Conservation (phyloP, 495 filamentous ascomycete species). For the Darksidea phi region DNA sequence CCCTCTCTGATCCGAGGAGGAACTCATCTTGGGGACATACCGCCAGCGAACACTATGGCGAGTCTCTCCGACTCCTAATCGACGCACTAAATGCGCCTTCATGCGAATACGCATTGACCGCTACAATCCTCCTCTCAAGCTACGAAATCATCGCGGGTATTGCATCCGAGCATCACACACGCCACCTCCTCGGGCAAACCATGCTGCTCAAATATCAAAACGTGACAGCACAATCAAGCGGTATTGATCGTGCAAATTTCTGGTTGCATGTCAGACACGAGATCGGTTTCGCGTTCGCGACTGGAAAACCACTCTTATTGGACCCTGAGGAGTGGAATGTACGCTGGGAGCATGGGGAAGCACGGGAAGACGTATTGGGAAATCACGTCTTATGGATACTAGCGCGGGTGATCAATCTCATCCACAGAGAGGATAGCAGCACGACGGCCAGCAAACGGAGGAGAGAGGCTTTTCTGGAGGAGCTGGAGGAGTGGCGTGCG, state of each 20-base stretch:
- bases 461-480: slow-evolving; percentile 11
- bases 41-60: slow-evolving; percentile 30
- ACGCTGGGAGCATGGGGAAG: slow-evolving; percentile 18
- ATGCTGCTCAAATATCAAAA: slow-evolving; percentile 27
- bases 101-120: slow-evolving; percentile 28
- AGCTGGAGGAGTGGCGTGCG: slow-evolving; percentile 22
- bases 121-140: slow-evolving; percentile 34
- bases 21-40: slow-evolving; percentile 27
- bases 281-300: slow-evolving; percentile 30
- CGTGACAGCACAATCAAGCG: slow-evolving; percentile 20
- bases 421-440: slow-evolving; percentile 10
- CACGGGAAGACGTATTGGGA: slow-evolving; percentile 31
- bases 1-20: slow-evolving; percentile 6
- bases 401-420: slow-evolving; percentile 20
- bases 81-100: slow-evolving; percentile 10
- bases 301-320: slow-evolving; percentile 26
- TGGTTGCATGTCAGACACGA: slow-evolving; percentile 39
- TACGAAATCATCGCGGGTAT: slow-evolving; percentile 34
- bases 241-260: slow-evolving; percentile 34
- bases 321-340: slow-evolving; percentile 28
- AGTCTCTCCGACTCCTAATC: slow-evolving; percentile 29
- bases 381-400: slow-evolving; percentile 29
- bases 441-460: not conserved
- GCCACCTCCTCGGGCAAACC: slow-evolving; percentile 28
- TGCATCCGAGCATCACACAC: slow-evolving; percentile 25